Base-by-base conservation (phyloP, 2,329 filamentous ascomycete species). In the Alternaria dauci region DNA sequence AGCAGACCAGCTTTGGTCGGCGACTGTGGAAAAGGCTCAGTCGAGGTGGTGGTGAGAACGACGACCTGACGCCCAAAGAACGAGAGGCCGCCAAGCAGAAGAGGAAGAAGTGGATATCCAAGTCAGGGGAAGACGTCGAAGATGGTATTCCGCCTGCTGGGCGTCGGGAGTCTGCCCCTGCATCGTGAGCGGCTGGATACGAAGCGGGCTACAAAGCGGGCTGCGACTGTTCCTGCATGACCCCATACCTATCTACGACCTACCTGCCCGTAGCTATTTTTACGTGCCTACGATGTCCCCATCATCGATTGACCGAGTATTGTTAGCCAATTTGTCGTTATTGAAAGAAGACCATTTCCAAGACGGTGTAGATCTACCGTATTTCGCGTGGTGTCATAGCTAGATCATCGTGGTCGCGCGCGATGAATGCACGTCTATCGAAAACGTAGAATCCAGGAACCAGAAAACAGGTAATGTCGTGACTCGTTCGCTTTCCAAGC, bases 111-210 rank as follows among this genome's bases (percentile, higher is more conserved):
- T 62, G 66, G 38, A 57, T 78, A 42, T 76, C 73, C 58, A 71
- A 65, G 56, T 42, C 72, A 16, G 76, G 76, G 14, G 65, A 76
- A 62, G 77, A 78, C 53, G 68, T 75, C 23, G 77, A 79, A 65
- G 73, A 72, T 54, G 75, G 63, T 9, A 79, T 79, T 41, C 68
- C 77, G 14, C 77, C 77, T 7, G 62, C 58, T 12, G 77, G 77
- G 32, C 70, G 68, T 44, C 70, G 74, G 30, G 55, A 55, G 9
- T 32, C 43, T 42, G 41, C 48, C 44, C 58, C 61, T 57, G 61
- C 50, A 52, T 32, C 56, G 18, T 61, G 59, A 56, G 32, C 38
- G 47, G 61, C 32, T 23, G 46, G 46, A n/a, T 36, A 20, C 20
- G 46, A 50, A 36, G 46, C 30, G 46, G 34, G 46, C 46, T 50